A percentile compares a stretch with the other conserved stretches of the same genome.
Conservation (phyloP, 768 basidiomycete genomes). For the Paxillus rubicundulus region DNA sequence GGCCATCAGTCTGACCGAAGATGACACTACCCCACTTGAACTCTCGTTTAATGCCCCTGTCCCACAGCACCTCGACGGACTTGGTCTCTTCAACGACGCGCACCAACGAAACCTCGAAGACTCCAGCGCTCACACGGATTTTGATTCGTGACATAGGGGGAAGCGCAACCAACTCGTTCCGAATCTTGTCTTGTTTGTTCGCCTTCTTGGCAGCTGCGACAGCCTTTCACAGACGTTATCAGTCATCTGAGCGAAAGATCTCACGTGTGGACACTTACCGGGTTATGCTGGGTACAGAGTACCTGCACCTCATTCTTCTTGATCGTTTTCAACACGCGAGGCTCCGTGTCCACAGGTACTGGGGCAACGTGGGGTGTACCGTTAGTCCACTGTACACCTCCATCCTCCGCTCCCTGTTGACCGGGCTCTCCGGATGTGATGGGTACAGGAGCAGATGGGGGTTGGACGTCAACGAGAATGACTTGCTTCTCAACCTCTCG, state of each 20-base stretch:
- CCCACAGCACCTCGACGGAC: slow-evolving; percentile 82
- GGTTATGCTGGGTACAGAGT: slow-evolving; percentile 87
- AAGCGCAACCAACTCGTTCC: slow-evolving; percentile 65
- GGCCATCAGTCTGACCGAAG: slow-evolving; percentile 69
- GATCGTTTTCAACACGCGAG: slow-evolving; percentile 58
- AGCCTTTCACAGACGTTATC: slow-evolving; percentile 43
- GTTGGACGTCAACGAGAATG: slow-evolving; percentile 50
- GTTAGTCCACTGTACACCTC: not conserved
- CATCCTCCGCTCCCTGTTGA: not conserved
- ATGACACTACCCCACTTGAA: slow-evolving; percentile 83
- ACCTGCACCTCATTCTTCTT: slow-evolving; percentile 74
- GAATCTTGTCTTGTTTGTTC: slow-evolving; percentile 71
- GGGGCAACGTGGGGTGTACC: not conserved
- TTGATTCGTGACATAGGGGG: slow-evolving; percentile 75
- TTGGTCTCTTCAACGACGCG: slow-evolving; percentile 66
- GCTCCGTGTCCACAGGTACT: slow-evolving; percentile 10
- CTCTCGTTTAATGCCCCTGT: slow-evolving; percentile 66
- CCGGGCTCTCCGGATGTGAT: slow-evolving; percentile 2
- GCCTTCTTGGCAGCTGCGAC: slow-evolving; percentile 73
- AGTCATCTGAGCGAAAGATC: not conserved
- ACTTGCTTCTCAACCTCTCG: slow-evolving; percentile 81
- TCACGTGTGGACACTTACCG: slow-evolving; percentile 50
- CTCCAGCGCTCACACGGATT: slow-evolving; percentile 78
- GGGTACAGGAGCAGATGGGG: slow-evolving; percentile 7
- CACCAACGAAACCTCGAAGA: slow-evolving; percentile 81